Percentiles rank a stretch among this genome's conserved stretches.
Evolutionary conservation across 352 stramenopile genomes (phyloP).

Genomic region (Globisporangium nagaii): DNA sequence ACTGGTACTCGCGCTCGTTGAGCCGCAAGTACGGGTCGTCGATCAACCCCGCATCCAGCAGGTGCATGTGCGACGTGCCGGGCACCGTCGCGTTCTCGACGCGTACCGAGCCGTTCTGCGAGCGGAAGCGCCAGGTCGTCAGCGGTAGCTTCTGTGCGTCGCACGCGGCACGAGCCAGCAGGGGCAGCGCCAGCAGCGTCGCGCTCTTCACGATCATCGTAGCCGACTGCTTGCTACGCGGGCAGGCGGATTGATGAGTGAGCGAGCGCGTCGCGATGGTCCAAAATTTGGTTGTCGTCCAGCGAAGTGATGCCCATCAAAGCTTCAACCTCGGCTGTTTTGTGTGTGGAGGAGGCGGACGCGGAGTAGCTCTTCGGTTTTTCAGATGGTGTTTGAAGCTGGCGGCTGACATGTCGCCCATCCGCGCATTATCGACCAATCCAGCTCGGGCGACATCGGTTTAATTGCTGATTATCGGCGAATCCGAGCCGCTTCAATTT

Average conservation of each 20-base stretch:
- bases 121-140: conserved; percentile 41
- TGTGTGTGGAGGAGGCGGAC: too few species aligned
- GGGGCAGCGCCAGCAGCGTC: neutral
- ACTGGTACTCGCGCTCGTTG: conserved; percentile 66
- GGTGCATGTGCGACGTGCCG: conserved; percentile 66
- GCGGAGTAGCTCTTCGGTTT: too few species aligned
- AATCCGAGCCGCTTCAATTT: neutral
- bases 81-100: conserved; percentile 48
- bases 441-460: too few species aligned
- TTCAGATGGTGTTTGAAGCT: too few species aligned
- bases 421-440: too few species aligned
- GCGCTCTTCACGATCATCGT: neutral
- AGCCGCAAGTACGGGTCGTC: conserved; percentile 60
- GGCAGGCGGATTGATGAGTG: conserved; percentile 1
- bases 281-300: neutral
- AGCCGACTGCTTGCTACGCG: too few species aligned
- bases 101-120: conserved; percentile 50
- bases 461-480: too few species aligned
- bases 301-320: neutral
- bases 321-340: neutral
- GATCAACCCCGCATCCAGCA: conserved; percentile 57
- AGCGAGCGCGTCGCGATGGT: neutral
- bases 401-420: too few species aligned
- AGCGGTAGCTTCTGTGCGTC: conserved; percentile 25
- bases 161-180: neutral